Conservation (phyloP, 208 protist species). For the Leptomonas pyrrhocoris region DNA sequence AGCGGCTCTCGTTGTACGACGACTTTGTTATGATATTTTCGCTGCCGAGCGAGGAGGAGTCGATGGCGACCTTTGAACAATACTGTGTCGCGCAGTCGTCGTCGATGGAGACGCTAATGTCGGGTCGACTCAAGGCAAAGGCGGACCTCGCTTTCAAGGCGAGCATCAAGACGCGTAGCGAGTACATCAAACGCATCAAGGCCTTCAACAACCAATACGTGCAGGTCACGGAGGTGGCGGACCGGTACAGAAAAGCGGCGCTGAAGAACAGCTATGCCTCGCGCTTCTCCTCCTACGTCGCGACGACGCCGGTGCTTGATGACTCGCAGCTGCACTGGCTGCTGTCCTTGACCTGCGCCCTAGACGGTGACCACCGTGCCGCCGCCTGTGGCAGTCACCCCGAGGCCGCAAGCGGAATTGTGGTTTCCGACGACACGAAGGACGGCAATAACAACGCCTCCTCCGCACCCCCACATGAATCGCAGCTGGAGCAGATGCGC, state of each 20-base stretch:
- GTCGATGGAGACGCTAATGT: slow-evolving; percentile 69
- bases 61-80: slow-evolving; percentile 52
- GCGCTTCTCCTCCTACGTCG: slow-evolving; percentile 64
- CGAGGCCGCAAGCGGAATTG: background rate
- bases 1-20: slow-evolving; percentile 80
- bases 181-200: slow-evolving; percentile 86
- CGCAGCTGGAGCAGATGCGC: slow-evolving; percentile 5
- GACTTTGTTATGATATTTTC: slow-evolving; percentile 58
- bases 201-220: slow-evolving; percentile 63
- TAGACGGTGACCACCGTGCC: slow-evolving; percentile 29
- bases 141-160: slow-evolving; percentile 66
- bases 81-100: slow-evolving; percentile 60
- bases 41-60: slow-evolving; percentile 37
- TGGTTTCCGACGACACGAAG: background rate
- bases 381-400: background rate
- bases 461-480: background rate
- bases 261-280: slow-evolving; percentile 42
- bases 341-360: slow-evolving; percentile 32
- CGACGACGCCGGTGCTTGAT: slow-evolving; percentile 45
- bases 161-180: slow-evolving; percentile 66
- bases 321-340: slow-evolving; percentile 58
- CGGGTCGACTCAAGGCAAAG: slow-evolving; percentile 68
- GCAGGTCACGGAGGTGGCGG: slow-evolving; percentile 43
- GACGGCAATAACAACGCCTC: background rate
- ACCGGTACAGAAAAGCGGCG: slow-evolving; percentile 34